Percentiles rank a stretch among this genome's conserved stretches.
These are phyloP conservation scores for Orbilia ellipsospora DNA, from an alignment of 2,329 filamentous ascomycete species.

Conservation along the genomic window DNA sequence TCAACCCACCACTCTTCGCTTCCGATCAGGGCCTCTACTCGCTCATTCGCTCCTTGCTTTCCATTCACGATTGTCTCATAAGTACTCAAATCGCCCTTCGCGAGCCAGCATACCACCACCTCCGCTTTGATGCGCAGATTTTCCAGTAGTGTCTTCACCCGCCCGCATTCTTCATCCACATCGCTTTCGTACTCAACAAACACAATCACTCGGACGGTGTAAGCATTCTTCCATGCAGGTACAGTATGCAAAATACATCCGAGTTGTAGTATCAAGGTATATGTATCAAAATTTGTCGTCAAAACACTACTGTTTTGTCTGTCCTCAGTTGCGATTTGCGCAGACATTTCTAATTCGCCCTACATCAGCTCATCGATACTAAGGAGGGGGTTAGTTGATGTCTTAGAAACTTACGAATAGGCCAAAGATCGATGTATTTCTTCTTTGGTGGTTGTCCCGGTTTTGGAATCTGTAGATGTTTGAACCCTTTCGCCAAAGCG, in stretches of 20 bases:
- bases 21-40: conserved; percentile 74
- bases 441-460: conserved; percentile 69
- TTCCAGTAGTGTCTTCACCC: conserved; percentile 78
- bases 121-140: conserved; percentile 85
- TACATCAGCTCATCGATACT: not conserved
- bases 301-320: conserved; percentile 66
- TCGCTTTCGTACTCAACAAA: conserved; percentile 91
- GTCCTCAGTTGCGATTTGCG: conserved; percentile 71
- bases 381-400: not conserved
- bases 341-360: conserved; percentile 75
- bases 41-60: conserved; percentile 68
- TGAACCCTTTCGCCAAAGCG: conserved; percentile 83
- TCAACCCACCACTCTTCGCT: conserved; percentile 87
- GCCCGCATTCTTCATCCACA: conserved; percentile 78
- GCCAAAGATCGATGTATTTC: conserved; percentile 88
- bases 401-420: conserved; percentile 69
- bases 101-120: conserved; percentile 83
- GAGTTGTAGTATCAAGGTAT: conserved; percentile 64
- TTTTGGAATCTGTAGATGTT: conserved; percentile 77
- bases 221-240: conserved; percentile 79
- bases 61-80: conserved; percentile 86
- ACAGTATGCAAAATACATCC: conserved; percentile 87
- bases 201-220: conserved; percentile 79
- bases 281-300: conserved; percentile 92
- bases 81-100: conserved; percentile 75